Evolutionary conservation across 1,139 yeast genomes (phyloP), one percentile per base, ranked within the genome.

Genomic region (Debaryomycetaceae sp.): DNA sequence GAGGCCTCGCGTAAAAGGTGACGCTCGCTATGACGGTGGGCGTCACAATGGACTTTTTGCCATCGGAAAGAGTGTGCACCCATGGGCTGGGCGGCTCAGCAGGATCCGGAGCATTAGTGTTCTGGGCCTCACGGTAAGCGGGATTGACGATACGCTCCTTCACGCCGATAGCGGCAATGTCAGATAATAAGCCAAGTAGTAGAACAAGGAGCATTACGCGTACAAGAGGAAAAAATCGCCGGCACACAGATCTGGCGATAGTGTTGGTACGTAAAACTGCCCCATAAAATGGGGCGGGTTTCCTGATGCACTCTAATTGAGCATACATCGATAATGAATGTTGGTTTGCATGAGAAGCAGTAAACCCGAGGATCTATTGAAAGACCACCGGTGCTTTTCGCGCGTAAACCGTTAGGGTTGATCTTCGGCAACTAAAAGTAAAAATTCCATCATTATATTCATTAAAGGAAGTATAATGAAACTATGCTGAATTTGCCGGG

Each of bases 11-110:
- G 33, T 75, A 69, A 47, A 85, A 77, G 0, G 94, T 81, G 30
- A 85, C 82, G 15, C 90, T 90, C 19, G 72, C 83, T 44, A 83
- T 69, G 23, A 82, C 83, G 0, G 87, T 76, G 11, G 95, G 95
- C 0, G 77, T 72, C 22, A 85, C 90, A 19, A 80, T 62, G 47
- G 80, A 92, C 10, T 48, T 58, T 6, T 64, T 47, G 1, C 68
- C 53, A 2, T 65, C 62, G 33, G 75, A 73, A 25, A 79, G 68
- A 0, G 94, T 82, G 45, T 94, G 68, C 10, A 69, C 35, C 95
- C 95, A 85, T 4, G 86, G 77, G 30, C 61, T 59, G 8, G 73
- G 76, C 8, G 26, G 7, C 7, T 18, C 20, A 10, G 20, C 10
- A 18, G 20, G 6, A 7, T 18, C 20, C 10, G 20, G 8, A 6